These are phyloP conservation scores for Dothideomycetes sp. DNA, from an alignment of 2,329 filamentous ascomycete species.

Conservation along the genomic window DNA sequence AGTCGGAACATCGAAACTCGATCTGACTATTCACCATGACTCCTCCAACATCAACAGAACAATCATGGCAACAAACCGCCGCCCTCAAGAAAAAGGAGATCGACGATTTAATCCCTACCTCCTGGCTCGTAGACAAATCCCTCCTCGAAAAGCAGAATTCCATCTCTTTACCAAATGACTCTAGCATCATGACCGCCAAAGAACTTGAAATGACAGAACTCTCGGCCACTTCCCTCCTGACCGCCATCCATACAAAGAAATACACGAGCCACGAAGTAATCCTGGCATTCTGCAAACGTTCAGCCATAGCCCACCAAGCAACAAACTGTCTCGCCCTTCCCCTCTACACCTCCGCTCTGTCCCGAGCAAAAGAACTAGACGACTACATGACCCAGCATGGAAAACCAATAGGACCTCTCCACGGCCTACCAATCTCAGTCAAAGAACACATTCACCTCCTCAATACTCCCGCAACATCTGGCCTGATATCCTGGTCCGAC, in stretches of 20 bases:
- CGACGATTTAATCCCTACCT: conserved; percentile 6
- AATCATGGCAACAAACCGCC: conserved; percentile 5
- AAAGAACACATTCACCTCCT: conserved; percentile 58
- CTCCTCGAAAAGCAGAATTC: conserved; percentile 2
- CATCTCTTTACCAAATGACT: not conserved
- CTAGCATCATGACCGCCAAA: conserved; percentile 4
- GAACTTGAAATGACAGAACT: conserved; percentile 13
- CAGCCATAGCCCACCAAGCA: conserved; percentile 41
- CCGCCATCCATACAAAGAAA: conserved; percentile 5
- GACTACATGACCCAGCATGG: conserved; percentile 35
- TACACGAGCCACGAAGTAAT: conserved; percentile 42
- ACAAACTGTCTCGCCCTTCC: conserved; percentile 49
- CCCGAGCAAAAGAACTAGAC: conserved; percentile 41
- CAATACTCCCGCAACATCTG: conserved; percentile 30
- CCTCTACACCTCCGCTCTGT: conserved; percentile 42
- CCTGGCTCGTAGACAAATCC: not conserved
- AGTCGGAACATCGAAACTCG: too few species aligned
- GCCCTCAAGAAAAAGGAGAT: conserved; percentile 5
- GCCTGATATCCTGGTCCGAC: conserved; percentile 50
- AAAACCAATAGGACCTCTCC: conserved; percentile 48
- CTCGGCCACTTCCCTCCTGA: conserved; percentile 5
- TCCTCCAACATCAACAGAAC: too few species aligned
- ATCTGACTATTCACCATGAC: too few species aligned
- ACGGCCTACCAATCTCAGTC: conserved; percentile 54
- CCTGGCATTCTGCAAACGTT: conserved; percentile 41